Evolutionary conservation across 768 basidiomycete species (phyloP), one percentile per base, ranked within the genome.

Genomic region (Infundibulicybe gibba): DNA sequence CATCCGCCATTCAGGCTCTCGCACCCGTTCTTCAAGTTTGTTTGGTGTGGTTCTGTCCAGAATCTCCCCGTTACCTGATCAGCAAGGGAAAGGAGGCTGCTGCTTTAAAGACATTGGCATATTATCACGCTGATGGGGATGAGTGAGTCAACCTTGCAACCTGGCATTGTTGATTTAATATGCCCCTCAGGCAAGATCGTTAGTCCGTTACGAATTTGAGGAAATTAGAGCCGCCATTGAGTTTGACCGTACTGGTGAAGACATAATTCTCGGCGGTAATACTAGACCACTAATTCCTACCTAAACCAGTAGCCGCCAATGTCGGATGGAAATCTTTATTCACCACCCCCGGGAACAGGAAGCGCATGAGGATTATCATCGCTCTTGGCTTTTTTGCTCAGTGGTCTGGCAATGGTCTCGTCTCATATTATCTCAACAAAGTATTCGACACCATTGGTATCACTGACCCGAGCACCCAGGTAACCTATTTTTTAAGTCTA

Each of bases 111-210:
- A 75, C 75, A 14, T 72, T 94, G 16, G 88, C 89, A 1, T 84
- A 88, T 61, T 91, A 92, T 62, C 91, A 94, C 57, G 87, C 88
- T 31, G 81, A 88, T 52, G 81, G n/a, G n/a, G n/a, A n/a, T n/a
- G n/a, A n/a, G n/a, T n/a, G n/a, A n/a, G n/a, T n/a, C n/a, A n/a
- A n/a, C 31, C 5, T 12, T 9, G 43, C 15, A 20, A 15, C 16
- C 21, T 14, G 19, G 38, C 19, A 35, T 41, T 21, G 47, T 21
- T 20, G 10, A 14, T 34, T 11, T 17, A 17, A 30, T 34, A 17
- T 40, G 9, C 3, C 20, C 21, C 34, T 20, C 45, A 79, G 79
- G 40, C 62, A 79, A 3, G 85, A 87, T 61, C 77, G 81, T 3
- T 89, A 32, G 83, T 88, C 33, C 70, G 76, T 47, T 84, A 85